Evolutionary conservation across 2,329 filamentous ascomycete species (phyloP).

Genomic region (Penicillium sp.): DNA sequence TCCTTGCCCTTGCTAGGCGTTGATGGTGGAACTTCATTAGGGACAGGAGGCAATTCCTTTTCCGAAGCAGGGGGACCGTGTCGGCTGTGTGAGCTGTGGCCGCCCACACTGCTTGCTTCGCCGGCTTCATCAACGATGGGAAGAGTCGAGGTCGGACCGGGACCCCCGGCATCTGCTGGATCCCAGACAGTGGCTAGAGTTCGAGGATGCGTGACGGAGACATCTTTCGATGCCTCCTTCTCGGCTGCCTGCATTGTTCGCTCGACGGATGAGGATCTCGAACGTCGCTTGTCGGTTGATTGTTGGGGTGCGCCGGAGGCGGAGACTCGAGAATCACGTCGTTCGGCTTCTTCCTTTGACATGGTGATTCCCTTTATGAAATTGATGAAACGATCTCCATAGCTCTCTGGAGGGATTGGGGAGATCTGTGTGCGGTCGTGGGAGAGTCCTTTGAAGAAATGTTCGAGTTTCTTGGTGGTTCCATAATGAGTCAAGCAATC

Average conservation of each 20-base stretch:
- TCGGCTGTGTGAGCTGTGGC: slow-evolving; percentile 55
- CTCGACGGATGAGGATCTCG: slow-evolving; percentile 47
- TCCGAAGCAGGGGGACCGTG: slow-evolving; percentile 27
- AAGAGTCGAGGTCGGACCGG: slow-evolving; percentile 57
- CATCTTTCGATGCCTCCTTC: slow-evolving; percentile 60
- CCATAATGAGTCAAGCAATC: slow-evolving; percentile 97
- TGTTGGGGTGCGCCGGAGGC: slow-evolving; percentile 14
- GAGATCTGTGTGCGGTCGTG: slow-evolving; percentile 85
- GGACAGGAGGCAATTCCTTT: slow-evolving; percentile 33
- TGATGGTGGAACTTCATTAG: slow-evolving; percentile 16
- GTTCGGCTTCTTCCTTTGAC: slow-evolving; percentile 77
- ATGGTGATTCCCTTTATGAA: slow-evolving; percentile 91
- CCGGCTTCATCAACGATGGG: slow-evolving; percentile 90
- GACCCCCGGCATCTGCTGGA: slow-evolving; percentile 56
- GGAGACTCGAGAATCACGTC: slow-evolving; percentile 40
- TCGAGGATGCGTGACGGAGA: slow-evolving; percentile 61
- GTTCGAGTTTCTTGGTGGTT: slow-evolving; percentile 88
- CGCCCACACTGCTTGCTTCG: slow-evolving; percentile 68
- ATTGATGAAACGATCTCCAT: slow-evolving; percentile 89
- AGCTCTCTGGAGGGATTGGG: slow-evolving; percentile 82
- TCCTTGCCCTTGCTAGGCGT: slow-evolving; percentile 29
- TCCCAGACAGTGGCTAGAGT: slow-evolving; percentile 59
- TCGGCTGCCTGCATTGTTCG: slow-evolving; percentile 61
- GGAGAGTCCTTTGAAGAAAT: slow-evolving; percentile 94
- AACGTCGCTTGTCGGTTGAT: slow-evolving; percentile 30